Conservation (phyloP, 2,329 filamentous ascomycete genomes). For the Trichophyton simii region DNA sequence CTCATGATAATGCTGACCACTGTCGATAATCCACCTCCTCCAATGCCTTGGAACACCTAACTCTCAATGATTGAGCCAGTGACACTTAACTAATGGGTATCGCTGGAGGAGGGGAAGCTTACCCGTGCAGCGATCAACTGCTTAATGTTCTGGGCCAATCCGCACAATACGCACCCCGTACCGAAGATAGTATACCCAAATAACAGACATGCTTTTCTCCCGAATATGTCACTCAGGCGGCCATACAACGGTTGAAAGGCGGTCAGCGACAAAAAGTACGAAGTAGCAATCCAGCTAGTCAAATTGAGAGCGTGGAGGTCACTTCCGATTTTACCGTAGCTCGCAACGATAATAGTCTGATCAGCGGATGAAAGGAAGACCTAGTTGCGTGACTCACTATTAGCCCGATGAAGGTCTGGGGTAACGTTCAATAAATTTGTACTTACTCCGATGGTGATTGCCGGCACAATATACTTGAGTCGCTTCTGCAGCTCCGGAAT, state of each 20-base stretch:
- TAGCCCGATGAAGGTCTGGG: not conserved
- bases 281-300: conserved; percentile 62
- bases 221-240: conserved; percentile 58
- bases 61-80: not conserved
- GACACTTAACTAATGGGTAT: not conserved
- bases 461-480: conserved; percentile 48
- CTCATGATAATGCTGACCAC: conserved; percentile 57
- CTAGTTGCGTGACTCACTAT: conserved; percentile 26
- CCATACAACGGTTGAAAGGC: conserved; percentile 65
- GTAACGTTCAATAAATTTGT: not conserved
- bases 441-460: conserved; percentile 49
- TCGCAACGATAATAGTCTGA: conserved; percentile 64
- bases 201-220: conserved; percentile 53
- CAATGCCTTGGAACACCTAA: conserved; percentile 48
- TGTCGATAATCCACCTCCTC: conserved; percentile 59
- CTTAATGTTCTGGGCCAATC: conserved; percentile 49
- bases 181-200: conserved; percentile 54
- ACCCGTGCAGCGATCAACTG: conserved; percentile 53
- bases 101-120: conserved; percentile 18
- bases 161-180: conserved; percentile 50
- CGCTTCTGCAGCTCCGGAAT: conserved; percentile 38
- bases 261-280: conserved; percentile 60
- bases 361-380: conserved; percentile 62
- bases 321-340: conserved; percentile 64
- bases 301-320: conserved; percentile 62